Conservation (phyloP, 2,329 filamentous ascomycete species). For the Calonectria hawksworthii region DNA sequence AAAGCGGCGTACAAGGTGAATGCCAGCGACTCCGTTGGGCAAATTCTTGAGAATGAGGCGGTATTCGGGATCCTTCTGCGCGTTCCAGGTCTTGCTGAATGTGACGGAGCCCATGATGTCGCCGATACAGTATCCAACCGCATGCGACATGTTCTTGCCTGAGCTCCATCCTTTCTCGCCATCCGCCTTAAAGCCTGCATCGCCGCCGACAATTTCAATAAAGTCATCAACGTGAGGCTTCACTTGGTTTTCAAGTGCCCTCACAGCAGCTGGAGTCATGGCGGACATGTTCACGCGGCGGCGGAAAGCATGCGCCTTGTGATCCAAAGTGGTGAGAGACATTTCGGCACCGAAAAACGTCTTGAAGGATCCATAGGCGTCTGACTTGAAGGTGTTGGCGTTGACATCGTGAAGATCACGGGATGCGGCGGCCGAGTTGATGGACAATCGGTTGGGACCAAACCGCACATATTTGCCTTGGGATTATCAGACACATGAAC, state of each 20-base stretch:
- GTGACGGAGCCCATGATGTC: constrained; percentile 10
- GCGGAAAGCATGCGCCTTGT: constrained; percentile 7
- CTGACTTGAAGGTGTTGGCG: constrained; percentile 7
- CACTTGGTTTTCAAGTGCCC: neutral
- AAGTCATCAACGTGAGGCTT: constrained; percentile 2
- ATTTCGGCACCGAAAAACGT: constrained; percentile 5
- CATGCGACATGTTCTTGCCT: neutral
- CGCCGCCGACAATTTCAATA: neutral
- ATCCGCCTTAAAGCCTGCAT: constrained; percentile 1
- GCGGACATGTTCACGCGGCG: constrained; percentile 6
- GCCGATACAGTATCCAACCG: neutral
- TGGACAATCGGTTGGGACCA: constrained; percentile 3
- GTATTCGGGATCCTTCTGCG: neutral
- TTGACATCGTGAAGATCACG: constrained; percentile 7
- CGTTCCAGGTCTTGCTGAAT: constrained; percentile 11
- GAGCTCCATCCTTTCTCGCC: constrained; percentile 6
- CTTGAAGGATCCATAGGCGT: constrained; percentile 10
- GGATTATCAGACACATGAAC: neutral
- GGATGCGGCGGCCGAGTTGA: constrained; percentile 3
- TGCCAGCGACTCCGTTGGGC: constrained; percentile 1
- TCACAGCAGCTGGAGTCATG: constrained; percentile 7
- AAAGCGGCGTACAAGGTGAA: neutral
- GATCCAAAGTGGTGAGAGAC: neutral
- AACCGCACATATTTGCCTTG: constrained; percentile 6
- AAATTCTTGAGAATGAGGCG: constrained; percentile 4